Evolutionary conservation across 495 filamentous ascomycete species (phyloP), one percentile per base, ranked within the genome.

Genomic region (Pyronema omphalodes): DNA sequence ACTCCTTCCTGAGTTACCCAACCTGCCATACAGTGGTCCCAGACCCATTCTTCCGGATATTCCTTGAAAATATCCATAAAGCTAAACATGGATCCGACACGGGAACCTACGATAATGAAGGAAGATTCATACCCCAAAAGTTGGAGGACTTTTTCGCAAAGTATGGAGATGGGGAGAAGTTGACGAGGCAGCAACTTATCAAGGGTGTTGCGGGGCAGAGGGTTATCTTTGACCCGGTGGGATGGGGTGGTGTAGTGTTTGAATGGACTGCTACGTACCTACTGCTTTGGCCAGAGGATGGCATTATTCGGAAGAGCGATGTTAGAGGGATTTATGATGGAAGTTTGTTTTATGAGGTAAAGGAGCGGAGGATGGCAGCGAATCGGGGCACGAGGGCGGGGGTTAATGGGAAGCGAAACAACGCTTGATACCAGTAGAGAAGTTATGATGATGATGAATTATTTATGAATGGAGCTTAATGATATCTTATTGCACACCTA

Each of bases 81-180:
- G 71, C 67, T 43, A 81, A 78, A 66, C 75, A 78, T 48, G 76
- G 76, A n/a, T 73, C 68, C 37, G 76, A 78, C 54, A 71, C 66
- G 14, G 71, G 70, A 6, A 68, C 64, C 5, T 79, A 70, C 51
- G 75, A 78, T 59, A 65, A 56, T 7, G 76, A 80, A 59, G 76
- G 76, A 0, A 66, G 75, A 0, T 76, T 78, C 55, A 53, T 71
- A 5, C 74, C 74, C 47, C 71, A 76, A 65, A 59, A 60, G 9
- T 79, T 80, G 57, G 76, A 81, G 66, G 73, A 79, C 55, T 60
- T 76, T 60, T 79, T 81, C 51, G 60, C 66, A 44, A 77, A 77
- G 66, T 78, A 72, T 58, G 74, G 71, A 44, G 9, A 60, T 33
- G 57, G 56, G 57, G 55, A 67, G 50, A 57, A 64, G 7, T 47